Evolutionary conservation across 2,329 filamentous ascomycete genomes (phyloP).

Genomic region (Penicillium occitanis): DNA sequence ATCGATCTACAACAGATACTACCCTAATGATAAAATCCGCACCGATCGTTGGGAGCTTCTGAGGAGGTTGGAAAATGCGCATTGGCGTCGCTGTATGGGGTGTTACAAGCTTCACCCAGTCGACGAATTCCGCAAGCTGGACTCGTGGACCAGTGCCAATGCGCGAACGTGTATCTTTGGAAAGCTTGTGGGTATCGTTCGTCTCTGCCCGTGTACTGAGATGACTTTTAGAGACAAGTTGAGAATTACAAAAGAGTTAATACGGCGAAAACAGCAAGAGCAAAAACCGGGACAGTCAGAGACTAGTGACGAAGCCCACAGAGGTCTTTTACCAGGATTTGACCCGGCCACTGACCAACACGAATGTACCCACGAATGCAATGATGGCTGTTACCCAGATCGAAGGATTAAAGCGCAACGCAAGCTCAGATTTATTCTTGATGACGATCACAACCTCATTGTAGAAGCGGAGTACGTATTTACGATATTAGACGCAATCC

Average conservation of each 20-base stretch:
- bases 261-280: neutral
- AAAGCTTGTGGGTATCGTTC: neutral
- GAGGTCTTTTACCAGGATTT: neutral
- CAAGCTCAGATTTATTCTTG: neutral
- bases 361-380: neutral
- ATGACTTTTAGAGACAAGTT: conserved; percentile 14
- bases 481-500: no score
- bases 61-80: neutral
- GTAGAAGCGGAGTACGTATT: neutral
- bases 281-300: neutral
- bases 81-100: conserved; percentile 9
- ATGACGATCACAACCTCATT: neutral
- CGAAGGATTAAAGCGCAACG: neutral
- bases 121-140: neutral
- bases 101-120: conserved; percentile 13
- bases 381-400: neutral
- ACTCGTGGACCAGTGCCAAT: neutral
- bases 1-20: neutral
- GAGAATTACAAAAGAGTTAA: neutral
- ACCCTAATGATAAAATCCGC: neutral
- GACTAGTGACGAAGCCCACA: neutral
- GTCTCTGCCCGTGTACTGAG: conserved; percentile 7
- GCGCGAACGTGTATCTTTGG: neutral
- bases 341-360: conserved; percentile 2
- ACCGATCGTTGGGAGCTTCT: conserved; percentile 2